A percentile compares a stretch with the other conserved stretches of the same genome.
phyloP scores from a whole-genome alignment of 192 early-diverging fungal species.

The Linderina pennispora region DNA sequence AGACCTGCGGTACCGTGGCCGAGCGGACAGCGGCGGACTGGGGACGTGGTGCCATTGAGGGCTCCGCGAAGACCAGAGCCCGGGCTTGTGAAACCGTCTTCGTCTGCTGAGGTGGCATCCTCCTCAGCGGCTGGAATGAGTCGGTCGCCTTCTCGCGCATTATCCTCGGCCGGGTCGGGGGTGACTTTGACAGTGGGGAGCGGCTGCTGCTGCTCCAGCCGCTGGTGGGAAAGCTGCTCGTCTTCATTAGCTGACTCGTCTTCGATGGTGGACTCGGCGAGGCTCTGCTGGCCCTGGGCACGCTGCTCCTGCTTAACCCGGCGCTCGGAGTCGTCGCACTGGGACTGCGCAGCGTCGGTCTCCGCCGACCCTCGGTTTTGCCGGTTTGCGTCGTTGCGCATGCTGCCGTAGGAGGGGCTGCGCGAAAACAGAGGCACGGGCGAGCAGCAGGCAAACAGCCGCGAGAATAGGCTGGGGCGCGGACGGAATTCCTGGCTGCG shows the following conservation, averaged over 20 bases:
- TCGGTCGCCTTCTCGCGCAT: conserved; percentile 31
- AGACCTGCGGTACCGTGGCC: conserved; percentile 1
- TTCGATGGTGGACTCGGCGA: conserved; percentile 32
- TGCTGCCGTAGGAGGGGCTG: conserved; percentile 34
- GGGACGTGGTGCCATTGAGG: not conserved
- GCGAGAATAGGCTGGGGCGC: conserved; percentile 21
- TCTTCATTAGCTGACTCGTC: conserved; percentile 29
- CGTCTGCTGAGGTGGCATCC: not conserved
- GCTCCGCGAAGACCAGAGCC: conserved; percentile 12
- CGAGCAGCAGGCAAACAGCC: conserved; percentile 42
- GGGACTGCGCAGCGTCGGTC: not conserved
- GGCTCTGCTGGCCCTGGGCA: conserved; percentile 11
- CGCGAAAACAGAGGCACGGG: conserved; percentile 42
- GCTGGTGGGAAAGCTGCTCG: too few species aligned
- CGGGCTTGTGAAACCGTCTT: conserved; percentile 20
- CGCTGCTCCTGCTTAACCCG: conserved; percentile 2
- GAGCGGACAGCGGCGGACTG: conserved; percentile 1
- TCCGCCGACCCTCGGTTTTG: conserved; percentile 2
- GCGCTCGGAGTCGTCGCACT: conserved; percentile 12
- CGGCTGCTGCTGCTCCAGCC: too few species aligned
- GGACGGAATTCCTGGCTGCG: conserved; percentile 20
- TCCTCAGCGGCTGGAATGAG: conserved; percentile 11
- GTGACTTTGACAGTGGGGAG: too few species aligned
- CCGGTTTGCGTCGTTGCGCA: conserved; percentile 28
- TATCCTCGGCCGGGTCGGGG: conserved; percentile 13